These are phyloP conservation scores for Pharus latifolius DNA, from an alignment of 176 grass and related monocot genomes.

Conservation along the genomic window DNA sequence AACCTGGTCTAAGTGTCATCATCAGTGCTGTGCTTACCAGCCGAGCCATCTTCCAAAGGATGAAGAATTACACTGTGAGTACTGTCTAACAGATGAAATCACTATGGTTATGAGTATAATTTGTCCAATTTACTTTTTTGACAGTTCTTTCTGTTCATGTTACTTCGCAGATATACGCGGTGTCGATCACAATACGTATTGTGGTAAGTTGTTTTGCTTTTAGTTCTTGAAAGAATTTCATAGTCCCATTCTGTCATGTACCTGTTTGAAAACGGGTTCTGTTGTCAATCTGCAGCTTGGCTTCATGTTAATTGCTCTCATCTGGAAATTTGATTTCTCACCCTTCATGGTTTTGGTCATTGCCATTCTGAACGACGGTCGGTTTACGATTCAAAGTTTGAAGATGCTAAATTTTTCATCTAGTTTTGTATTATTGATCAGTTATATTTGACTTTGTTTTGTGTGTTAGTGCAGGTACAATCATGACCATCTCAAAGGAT, in stretches of 20 bases:
- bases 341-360: slow-evolving; percentile 98
- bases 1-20: slow-evolving; percentile 92
- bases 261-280: background rate
- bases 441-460: background rate
- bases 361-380: slow-evolving; percentile 93
- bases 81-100: background rate
- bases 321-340: slow-evolving; percentile 98
- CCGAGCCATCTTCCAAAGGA: slow-evolving; percentile 91
- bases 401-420: background rate
- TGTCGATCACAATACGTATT: slow-evolving; percentile 98
- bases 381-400: background rate
- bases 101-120: background rate
- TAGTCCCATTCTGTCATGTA: background rate
- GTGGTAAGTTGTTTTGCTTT: slow-evolving; percentile 48
- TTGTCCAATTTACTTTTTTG: background rate
- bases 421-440: background rate
- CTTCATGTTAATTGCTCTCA: slow-evolving; percentile 91
- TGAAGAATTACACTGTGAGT: slow-evolving; percentile 97
- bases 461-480: slow-evolving; percentile 44
- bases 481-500: slow-evolving; percentile 99
- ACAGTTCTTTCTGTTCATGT: slow-evolving; percentile 2
- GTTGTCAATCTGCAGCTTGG: slow-evolving; percentile 46
- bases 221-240: background rate
- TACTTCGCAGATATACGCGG: slow-evolving; percentile 70
- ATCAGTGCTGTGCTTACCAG: slow-evolving; percentile 97